Conservation (phyloP, 1,284 basidiomycete genomes). For the Ustilago trichophora region DNA sequence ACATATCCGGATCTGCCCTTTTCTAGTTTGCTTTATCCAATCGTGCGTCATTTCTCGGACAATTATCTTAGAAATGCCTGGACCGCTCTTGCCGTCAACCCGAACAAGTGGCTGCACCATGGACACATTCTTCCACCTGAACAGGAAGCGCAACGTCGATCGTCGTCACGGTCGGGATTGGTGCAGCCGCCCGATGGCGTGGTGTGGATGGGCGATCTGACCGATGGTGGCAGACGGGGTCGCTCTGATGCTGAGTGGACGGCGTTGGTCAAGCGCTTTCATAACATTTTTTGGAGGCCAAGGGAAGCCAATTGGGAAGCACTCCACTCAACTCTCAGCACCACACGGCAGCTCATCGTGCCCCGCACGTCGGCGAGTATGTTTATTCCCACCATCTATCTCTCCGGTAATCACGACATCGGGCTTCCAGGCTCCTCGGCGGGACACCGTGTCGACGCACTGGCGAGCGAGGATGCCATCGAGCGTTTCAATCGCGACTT, state of each 20-base stretch:
- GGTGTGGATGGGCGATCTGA: constrained; percentile 52
- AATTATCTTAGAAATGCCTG: constrained; percentile 48
- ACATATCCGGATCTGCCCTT: constrained; percentile 36
- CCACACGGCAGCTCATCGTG: constrained; percentile 20
- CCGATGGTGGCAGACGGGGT: constrained; percentile 43
- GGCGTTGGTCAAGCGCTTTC: constrained; percentile 31
- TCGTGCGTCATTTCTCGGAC: constrained; percentile 42
- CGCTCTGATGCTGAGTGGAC: constrained; percentile 18
- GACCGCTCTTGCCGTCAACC: constrained; percentile 30
- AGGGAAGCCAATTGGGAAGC: constrained; percentile 32
- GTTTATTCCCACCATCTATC: constrained; percentile 39
- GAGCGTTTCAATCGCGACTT: constrained; percentile 32
- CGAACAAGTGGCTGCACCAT: constrained; percentile 35
- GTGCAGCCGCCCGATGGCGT: constrained; percentile 40
- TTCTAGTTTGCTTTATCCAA: constrained; percentile 14
- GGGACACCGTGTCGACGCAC: constrained; percentile 6
- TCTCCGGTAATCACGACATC: constrained; percentile 59
- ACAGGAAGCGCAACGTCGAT: background rate
- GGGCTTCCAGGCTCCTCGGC: constrained; percentile 33
- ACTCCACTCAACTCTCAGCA: constrained; percentile 11
- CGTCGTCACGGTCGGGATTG: background rate
- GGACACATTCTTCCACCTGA: constrained; percentile 13
- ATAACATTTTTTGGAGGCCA: constrained; percentile 30
- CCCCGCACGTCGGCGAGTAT: constrained; percentile 16
- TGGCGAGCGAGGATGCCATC: constrained; percentile 29